Base-by-base conservation (phyloP, 352 stramenopile genomes). In the Globisporangium abappressorium region DNA sequence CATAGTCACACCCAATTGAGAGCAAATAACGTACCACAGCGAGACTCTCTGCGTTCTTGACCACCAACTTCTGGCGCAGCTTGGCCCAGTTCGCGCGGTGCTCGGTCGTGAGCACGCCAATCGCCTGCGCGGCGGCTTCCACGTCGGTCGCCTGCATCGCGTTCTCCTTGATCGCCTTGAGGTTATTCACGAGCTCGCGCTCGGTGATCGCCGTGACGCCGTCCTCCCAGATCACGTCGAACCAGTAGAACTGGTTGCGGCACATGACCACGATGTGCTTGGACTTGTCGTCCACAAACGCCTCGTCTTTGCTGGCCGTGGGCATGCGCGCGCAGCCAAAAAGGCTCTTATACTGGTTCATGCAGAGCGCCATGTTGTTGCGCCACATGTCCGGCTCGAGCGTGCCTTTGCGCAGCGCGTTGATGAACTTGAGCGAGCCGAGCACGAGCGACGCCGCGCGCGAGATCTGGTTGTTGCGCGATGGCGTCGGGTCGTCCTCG, bases 161-260 rank as follows among this genome's bases (percentile, higher is more conserved):
- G 68, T 98, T 87, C 18, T 84, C 75, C 60, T 93, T 80, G 69
- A 99, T 98, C 43, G 89, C 88, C 62, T 86, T 81, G 59, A 99
- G 77, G 74, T 98, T 98, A 66, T 94, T 80, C 7, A 93, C 73
- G 54, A 99, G 82, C 71, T 98, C 93, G 6, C 85, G 80, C 70
- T 98, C 92, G 41, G 94, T 96, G 62, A 98, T 91, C 47, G 90
- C 90, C 11, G 93, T 91, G 20, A 88, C 78, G 43, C 84, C 84
- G 67, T 94, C 85, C 56, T 96, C 88, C 87, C 83, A 93, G 63
- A 95, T 83, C 28, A 96, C 90, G 65, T 97, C 88, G 73, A 99
- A 98, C 80, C 92, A 98, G 80, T 98, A 99, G 61, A 99, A 93
- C 73, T 98, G 94, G 76, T 97, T 97, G 57, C 87, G 81, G 66